These are phyloP conservation scores for Suillus discolor DNA, from an alignment of 768 basidiomycete species.

Conservation along the genomic window DNA sequence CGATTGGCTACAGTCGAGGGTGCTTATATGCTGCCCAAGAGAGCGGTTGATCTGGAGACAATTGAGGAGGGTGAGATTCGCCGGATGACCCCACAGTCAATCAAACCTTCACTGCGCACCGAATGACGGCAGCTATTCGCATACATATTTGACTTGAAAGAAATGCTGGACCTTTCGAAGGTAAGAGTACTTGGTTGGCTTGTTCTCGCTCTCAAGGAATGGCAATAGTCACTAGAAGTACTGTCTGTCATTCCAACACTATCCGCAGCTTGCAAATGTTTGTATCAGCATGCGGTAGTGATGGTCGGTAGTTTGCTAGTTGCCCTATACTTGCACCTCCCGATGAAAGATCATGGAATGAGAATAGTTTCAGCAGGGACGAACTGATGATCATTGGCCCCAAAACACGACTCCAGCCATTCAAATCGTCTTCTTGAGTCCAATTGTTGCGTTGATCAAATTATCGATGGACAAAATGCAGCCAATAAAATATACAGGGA, in stretches of 20 bases:
- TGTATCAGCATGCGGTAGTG: neutral
- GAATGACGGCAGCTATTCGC: too few species aligned
- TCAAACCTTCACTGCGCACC: too few species aligned
- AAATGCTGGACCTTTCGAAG: too few species aligned
- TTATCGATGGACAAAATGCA: neutral
- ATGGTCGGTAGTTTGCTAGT: neutral
- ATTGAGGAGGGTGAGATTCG: too few species aligned
- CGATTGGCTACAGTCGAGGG: too few species aligned
- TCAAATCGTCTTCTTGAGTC: neutral
- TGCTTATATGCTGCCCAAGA: too few species aligned
- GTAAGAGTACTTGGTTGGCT: too few species aligned
- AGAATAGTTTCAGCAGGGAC: neutral
- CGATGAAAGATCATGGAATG: neutral
- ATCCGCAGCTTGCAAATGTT: neutral
- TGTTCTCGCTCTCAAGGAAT: too few species aligned
- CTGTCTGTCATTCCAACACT: neutral
- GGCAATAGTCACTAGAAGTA: neutral
- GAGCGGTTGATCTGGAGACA: too few species aligned
- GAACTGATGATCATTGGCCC: neutral
- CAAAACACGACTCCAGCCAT: neutral
- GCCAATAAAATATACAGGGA: neutral
- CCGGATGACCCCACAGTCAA: too few species aligned
- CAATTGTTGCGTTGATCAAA: neutral
- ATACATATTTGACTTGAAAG: too few species aligned
- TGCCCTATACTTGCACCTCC: neutral